Conservation (phyloP, 1,284 basidiomycete species). For the Apiotrichum brassicae region DNA sequence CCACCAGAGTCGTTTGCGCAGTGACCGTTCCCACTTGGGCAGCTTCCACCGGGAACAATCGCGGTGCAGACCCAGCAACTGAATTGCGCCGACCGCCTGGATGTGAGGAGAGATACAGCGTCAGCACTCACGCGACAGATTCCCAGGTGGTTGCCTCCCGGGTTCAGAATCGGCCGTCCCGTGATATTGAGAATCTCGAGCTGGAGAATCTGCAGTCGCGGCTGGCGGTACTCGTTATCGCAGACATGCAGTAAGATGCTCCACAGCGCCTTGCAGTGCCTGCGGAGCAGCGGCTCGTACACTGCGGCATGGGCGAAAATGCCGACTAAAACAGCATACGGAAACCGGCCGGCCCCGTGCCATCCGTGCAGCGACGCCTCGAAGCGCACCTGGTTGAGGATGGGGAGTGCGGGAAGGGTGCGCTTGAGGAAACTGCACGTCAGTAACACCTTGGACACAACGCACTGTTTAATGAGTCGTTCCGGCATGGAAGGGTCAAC, state of each 20-base stretch:
- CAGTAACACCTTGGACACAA: not conserved
- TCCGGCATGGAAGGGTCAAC: slow-evolving; percentile 10
- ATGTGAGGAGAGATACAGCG: not conserved
- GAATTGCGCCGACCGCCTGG: slow-evolving; percentile 15
- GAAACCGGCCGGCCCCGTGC: slow-evolving; percentile 17
- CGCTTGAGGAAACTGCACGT: slow-evolving; percentile 16
- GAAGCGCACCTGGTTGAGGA: slow-evolving; percentile 23
- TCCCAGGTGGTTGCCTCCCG: slow-evolving; percentile 20
- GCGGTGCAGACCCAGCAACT: slow-evolving; percentile 24
- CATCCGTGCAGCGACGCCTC: slow-evolving; percentile 15
- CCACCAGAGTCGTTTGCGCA: slow-evolving; percentile 26
- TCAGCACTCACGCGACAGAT: slow-evolving; percentile 15
- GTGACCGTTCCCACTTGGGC: slow-evolving; percentile 21
- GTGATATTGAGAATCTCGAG: slow-evolving; percentile 20
- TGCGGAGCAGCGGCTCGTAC: slow-evolving; percentile 12
- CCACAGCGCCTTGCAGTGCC: slow-evolving; percentile 15
- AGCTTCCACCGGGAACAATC: slow-evolving; percentile 25
- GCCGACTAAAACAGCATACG: slow-evolving; percentile 18
- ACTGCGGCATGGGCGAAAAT: slow-evolving; percentile 22
- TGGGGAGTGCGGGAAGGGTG: slow-evolving; percentile 21
- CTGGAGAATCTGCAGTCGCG: slow-evolving; percentile 23
- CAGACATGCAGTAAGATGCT: slow-evolving; percentile 17
- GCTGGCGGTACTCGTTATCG: slow-evolving; percentile 20
- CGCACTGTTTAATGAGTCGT: slow-evolving; percentile 18
- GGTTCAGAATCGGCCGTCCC: slow-evolving; percentile 20